Base-by-base conservation (phyloP, 768 basidiomycete species). In the Crepidotus variabilis region DNA sequence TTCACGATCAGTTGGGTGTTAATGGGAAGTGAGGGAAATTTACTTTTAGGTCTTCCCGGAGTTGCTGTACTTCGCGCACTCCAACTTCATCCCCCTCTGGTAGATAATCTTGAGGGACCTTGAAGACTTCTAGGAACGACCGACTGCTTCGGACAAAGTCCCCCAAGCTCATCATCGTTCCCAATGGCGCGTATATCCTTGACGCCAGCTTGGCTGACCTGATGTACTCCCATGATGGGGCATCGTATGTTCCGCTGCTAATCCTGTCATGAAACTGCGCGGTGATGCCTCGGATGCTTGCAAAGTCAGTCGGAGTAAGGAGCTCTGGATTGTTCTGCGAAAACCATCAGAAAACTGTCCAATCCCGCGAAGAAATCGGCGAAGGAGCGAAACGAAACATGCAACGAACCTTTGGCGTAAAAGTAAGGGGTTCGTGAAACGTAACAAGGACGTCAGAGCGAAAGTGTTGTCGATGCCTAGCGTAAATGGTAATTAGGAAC, bases 401-500 rank as follows among this genome's bases (percentile, higher is more conserved):
- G 35, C 39, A 34, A 56, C 54, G 23, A 47, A 83, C 89, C 77
- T 86, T 82, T 21, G 87, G 81, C 10, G 76, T 74, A 63, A 91
- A 88, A 39, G 67, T 77, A 65, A 90, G 75, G 0, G 90, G 88
- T 14, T 80, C 75, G 60, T 91, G 86, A 67, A 90, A 92, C 2
- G 87, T 88, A 20, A 95, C 88, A 49, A 95, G 71, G 16, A 94
- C 91, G 63, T 94, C 92, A 9, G 89, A 91, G 23, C 94, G 84
- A 65, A 92, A 95, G 68, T 92, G 86, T 64, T 94, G 85, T 43
- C 90, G 81, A 68, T 92, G 90, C 82, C 88, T 90, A 61, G 43
- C 46, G 28, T 48, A 57, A 55, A 28, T 28, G 28, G 28, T 57
- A 46, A 33, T 35, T 50, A 18, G 59, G 48, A 53, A 52, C 34